Evolutionary conservation across 495 filamentous ascomycete genomes (phyloP).

Genomic region (Choiromyces venosus): DNA sequence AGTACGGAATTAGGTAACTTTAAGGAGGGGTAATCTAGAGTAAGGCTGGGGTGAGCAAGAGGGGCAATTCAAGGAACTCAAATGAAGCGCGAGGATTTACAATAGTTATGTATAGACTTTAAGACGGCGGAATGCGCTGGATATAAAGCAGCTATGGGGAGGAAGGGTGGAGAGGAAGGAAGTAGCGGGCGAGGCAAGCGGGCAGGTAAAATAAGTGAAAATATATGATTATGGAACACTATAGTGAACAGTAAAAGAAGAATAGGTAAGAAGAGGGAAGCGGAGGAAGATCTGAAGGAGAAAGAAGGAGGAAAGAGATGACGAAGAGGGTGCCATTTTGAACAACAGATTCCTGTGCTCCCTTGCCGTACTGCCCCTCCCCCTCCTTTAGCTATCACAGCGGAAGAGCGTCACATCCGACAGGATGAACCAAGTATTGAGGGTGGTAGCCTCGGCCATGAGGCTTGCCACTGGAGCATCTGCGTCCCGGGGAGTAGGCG

Average conservation of each 20-base stretch:
- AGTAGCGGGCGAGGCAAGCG: constrained; percentile 8
- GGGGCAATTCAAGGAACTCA: neutral
- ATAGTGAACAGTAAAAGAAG: neutral
- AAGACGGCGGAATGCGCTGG: neutral
- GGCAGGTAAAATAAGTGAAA: neutral
- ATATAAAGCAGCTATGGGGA: neutral
- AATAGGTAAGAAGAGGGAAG: constrained; percentile 1
- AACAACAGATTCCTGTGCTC: constrained; percentile 11
- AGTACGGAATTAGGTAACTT: neutral
- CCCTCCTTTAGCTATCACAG: constrained; percentile 2
- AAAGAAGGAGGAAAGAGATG: neutral
- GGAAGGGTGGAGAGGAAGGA: constrained; percentile 8
- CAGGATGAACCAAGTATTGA: neutral
- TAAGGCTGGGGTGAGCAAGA: constrained; percentile 2
- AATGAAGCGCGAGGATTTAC: neutral
- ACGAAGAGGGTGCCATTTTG: neutral
- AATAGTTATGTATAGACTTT: constrained; percentile 10
- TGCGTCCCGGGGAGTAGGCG: neutral
- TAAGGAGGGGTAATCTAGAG: neutral
- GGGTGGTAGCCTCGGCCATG: neutral
- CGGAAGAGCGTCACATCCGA: constrained; percentile 7
- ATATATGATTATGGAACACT: constrained; percentile 4
- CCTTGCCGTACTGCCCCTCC: neutral
- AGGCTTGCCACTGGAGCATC: neutral
- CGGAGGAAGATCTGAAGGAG: neutral